Conservation (phyloP, 129 eudicot species). For the Ambrosia artemisiifolia region DNA sequence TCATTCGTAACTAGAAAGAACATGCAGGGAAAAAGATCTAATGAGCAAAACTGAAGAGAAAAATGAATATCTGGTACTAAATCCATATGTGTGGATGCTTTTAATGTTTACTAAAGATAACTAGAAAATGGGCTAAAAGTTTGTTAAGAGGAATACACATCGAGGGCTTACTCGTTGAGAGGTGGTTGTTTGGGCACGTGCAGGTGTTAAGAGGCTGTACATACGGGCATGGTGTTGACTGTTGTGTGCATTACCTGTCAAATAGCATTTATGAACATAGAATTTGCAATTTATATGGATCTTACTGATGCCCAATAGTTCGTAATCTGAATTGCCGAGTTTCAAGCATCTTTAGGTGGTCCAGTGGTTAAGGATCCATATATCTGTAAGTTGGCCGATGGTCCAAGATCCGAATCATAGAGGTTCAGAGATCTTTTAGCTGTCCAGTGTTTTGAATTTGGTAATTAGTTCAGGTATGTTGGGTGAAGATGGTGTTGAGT, state of each 20-base stretch:
- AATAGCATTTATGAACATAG: not conserved
- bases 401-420: not conserved
- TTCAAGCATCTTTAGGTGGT: not conserved
- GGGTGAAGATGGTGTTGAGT: constrained; percentile 2
- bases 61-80: not conserved
- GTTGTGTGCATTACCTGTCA: not conserved
- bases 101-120: not conserved
- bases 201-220: not conserved
- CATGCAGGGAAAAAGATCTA: not conserved
- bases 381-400: not conserved
- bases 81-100: not conserved
- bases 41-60: not conserved
- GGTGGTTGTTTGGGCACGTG: not conserved
- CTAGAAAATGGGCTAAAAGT: not conserved
- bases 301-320: not conserved
- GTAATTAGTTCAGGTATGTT: not conserved
- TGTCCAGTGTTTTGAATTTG: not conserved
- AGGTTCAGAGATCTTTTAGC: not conserved
- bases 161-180: not conserved
- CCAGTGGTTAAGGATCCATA: not conserved
- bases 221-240: not conserved
- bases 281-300: not conserved
- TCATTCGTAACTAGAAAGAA: not conserved
- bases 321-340: not conserved
- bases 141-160: not conserved